Conservation (phyloP, 2,329 filamentous ascomycete genomes). For the Eurotiales sp. region DNA sequence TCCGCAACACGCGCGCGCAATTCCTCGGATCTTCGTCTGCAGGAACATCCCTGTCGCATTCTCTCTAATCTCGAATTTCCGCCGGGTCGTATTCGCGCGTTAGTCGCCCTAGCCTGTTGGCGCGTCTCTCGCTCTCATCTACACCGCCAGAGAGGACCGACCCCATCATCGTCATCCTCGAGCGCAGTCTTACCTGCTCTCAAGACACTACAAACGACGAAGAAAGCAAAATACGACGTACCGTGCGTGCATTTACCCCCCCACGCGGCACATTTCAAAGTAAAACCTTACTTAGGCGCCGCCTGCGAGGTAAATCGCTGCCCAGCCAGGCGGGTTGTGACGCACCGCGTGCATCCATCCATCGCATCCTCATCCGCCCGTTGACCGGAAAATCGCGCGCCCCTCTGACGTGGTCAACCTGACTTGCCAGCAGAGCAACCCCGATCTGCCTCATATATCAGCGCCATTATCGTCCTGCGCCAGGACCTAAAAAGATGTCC, state of each 20-base stretch:
- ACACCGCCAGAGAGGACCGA: slow-evolving; percentile 23
- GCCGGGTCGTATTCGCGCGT: slow-evolving; percentile 15
- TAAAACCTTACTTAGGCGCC: slow-evolving; percentile 26
- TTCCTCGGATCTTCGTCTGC: slow-evolving; percentile 2
- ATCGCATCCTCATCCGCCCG: too few relatives aligned
- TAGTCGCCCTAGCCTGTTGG: slow-evolving; percentile 18
- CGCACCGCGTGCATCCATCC: slow-evolving; percentile 25
- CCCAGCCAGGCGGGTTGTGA: slow-evolving; percentile 31
- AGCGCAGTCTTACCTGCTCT: neutral
- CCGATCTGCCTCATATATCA: slow-evolving; percentile 22
- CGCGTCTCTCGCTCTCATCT: slow-evolving; percentile 14
- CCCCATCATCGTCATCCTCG: slow-evolving; percentile 15
- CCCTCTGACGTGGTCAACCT: slow-evolving; percentile 45
- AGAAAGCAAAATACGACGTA: too few relatives aligned
- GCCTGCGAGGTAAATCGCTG: slow-evolving; percentile 35
- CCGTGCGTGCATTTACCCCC: slow-evolving; percentile 26
- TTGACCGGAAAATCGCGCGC: slow-evolving; percentile 9
- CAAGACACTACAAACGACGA: neutral
- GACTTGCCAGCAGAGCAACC: slow-evolving; percentile 37
- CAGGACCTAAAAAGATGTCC: slow-evolving; percentile 72
- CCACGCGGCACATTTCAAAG: slow-evolving; percentile 22
- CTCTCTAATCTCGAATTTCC: neutral
- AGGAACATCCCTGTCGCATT: slow-evolving; percentile 6
- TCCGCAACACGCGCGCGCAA: slow-evolving; percentile 6
- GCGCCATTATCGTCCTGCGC: slow-evolving; percentile 28